These are phyloP conservation scores for Powellomyces hirtus DNA, from an alignment of 192 early-diverging fungal species.

Conservation along the genomic window DNA sequence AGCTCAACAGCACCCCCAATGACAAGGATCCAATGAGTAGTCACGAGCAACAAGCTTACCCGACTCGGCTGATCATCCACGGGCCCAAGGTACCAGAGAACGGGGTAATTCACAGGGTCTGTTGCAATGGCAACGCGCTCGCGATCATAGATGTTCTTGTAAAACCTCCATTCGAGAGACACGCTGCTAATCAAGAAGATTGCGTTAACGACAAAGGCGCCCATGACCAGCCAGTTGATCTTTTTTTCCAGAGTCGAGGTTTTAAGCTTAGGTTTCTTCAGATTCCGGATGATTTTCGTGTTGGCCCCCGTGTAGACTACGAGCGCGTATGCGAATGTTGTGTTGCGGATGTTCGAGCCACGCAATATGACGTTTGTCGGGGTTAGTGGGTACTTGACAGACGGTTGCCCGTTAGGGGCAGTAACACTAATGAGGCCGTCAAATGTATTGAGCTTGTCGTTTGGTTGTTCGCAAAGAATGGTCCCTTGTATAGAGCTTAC, in stretches of 20 bases:
- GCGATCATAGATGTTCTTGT: conserved; percentile 15
- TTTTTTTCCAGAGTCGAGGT: conserved; percentile 70
- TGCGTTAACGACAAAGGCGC: conserved; percentile 47
- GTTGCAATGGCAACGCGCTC: conserved; percentile 14
- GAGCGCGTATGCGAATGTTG: conserved; percentile 41
- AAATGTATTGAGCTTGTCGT: conserved; percentile 47
- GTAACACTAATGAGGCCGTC: conserved; percentile 40
- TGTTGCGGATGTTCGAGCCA: conserved; percentile 66
- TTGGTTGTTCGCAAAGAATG: conserved; percentile 55
- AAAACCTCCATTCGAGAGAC: conserved; percentile 32
- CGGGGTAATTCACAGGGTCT: conserved; percentile 21
- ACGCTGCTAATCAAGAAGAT: conserved; percentile 35
- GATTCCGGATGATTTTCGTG: conserved; percentile 56
- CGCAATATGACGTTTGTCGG: conserved; percentile 78
- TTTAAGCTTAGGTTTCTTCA: conserved; percentile 57
- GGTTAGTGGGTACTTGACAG: conserved; percentile 20
- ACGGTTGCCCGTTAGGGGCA: neutral
- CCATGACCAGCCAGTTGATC: conserved; percentile 73
- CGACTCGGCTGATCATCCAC: conserved; percentile 4
- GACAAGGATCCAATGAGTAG: too few relatives aligned
- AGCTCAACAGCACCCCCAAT: too few relatives aligned
- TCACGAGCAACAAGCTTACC: conserved; percentile 13
- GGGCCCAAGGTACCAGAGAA: conserved; percentile 44
- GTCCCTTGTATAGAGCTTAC: neutral
- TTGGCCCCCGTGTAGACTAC: conserved; percentile 58